Evolutionary conservation across 129 eudicot species (phyloP).

Genomic region (Artemisia annua): DNA sequence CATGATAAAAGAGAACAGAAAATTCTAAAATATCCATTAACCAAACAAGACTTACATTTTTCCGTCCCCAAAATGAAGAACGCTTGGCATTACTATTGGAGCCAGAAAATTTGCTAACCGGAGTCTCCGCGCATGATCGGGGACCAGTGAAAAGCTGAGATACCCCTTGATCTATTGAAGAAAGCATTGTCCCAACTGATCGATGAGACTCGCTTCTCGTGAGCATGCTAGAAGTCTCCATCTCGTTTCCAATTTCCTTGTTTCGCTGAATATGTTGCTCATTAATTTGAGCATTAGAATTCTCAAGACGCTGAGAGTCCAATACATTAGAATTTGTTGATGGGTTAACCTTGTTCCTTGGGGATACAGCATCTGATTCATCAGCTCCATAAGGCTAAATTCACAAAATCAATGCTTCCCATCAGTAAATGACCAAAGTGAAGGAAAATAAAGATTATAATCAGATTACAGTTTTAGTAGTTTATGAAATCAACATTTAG

Average conservation of each 20-base stretch:
- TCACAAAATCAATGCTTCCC: slow-evolving; percentile 18
- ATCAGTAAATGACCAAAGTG: background rate
- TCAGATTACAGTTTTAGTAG: background rate
- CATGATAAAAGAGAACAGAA: background rate
- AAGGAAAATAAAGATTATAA: no score
- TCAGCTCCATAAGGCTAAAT: slow-evolving; percentile 62
- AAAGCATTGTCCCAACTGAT: slow-evolving; percentile 78
- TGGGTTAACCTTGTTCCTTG: slow-evolving; percentile 31
- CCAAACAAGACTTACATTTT: slow-evolving; percentile 50
- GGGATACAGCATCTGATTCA: slow-evolving; percentile 70
- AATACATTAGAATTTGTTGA: slow-evolving; percentile 43
- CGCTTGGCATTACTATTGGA: slow-evolving; percentile 56
- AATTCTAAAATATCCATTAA: slow-evolving; percentile 11
- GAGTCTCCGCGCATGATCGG: slow-evolving; percentile 54
- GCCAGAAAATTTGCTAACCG: slow-evolving; percentile 42
- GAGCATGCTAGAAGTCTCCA: slow-evolving; percentile 36
- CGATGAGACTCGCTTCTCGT: slow-evolving; percentile 59
- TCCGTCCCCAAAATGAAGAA: slow-evolving; percentile 84
- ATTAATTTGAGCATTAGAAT: slow-evolving; percentile 33
- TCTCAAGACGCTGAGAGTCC: slow-evolving; percentile 36
- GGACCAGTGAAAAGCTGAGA: slow-evolving; percentile 35
- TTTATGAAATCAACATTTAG: background rate
- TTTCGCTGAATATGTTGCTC: slow-evolving; percentile 39
- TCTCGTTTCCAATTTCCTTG: slow-evolving; percentile 45
- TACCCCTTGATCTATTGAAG: slow-evolving; percentile 75